Base-by-base conservation (phyloP, 192 early-diverging fungal genomes). In the Rhizophagus sp. region DNA sequence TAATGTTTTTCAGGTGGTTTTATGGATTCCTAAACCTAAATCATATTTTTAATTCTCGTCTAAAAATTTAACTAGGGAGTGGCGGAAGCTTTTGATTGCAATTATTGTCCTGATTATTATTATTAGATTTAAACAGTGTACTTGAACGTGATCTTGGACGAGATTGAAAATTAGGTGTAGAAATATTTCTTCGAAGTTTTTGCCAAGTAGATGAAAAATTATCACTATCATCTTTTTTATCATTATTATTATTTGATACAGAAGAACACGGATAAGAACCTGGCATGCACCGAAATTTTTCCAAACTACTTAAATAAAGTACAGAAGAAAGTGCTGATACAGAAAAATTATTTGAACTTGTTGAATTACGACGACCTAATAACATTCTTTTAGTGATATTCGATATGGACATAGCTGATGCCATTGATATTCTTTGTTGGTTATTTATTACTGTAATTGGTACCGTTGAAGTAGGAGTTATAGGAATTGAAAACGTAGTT, bases 171-270 rank as follows among this genome's bases (percentile, higher is more conserved):
- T 76, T 76, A 7, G 75, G 41, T 1, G 62, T 65, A 25, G 75
- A 76, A 39, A 76, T 47, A 17, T 76, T 76, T 41, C 62, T 62
- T 41, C 75, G 75, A 52, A 76, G 39, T 62, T 76, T 64, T 65
- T 64, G 75, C 57, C 70, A 72, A 15, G 67, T 3, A 57, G 70
- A 49, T 72, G 41, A 49, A 49, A n/a, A 49, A 49, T 44, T 6
- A 24, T 33, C 36, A n/a, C 12, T 17, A 41, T 72, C 70, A 72
- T 72, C 70, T 22, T 8, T 47, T 47, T 72, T 22, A 47, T 72
- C 15, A 11, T 11, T 3, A 33, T 36, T 36, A n/a, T 62, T 75
- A 52, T 73, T 73, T 4, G 25, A 63, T n/a, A n/a, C n/a, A n/a
- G n/a, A n/a, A n/a, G 9, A 5, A 34, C 24, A 52, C 9, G 76